phyloP scores from a whole-genome alignment of 495 filamentous ascomycete genomes.

The Xanthoparmelia taractica region DNA sequence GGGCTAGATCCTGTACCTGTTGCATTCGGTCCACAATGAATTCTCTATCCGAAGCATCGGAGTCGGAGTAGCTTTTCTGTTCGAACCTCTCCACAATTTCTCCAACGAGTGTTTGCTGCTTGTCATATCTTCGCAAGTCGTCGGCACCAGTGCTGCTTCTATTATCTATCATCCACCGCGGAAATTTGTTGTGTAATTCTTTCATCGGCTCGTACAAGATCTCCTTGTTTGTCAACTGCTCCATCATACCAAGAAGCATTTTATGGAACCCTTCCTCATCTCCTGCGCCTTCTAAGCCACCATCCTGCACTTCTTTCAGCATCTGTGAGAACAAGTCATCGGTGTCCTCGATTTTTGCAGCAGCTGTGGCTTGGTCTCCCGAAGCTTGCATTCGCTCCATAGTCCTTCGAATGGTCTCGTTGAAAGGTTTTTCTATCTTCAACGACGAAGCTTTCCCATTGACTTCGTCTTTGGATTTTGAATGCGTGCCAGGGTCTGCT shows the following conservation, averaged over 20 bases:
- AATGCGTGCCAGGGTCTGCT: constrained; percentile 26
- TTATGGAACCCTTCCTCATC: constrained; percentile 83
- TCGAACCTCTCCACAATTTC: constrained; percentile 91
- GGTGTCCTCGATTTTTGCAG: constrained; percentile 55
- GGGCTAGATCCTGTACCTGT: constrained; percentile 51
- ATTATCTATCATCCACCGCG: constrained; percentile 78
- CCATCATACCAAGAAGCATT: constrained; percentile 95
- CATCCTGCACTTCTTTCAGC: constrained; percentile 71
- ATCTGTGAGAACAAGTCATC: constrained; percentile 81
- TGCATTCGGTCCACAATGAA: constrained; percentile 97
- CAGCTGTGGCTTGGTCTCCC: constrained; percentile 70
- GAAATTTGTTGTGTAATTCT: constrained; percentile 86
- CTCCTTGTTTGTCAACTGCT: constrained; percentile 95
- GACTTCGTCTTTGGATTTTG: constrained; percentile 12
- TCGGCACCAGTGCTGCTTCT: constrained; percentile 54
- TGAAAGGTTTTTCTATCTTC: constrained; percentile 55
- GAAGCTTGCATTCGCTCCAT: constrained; percentile 92
- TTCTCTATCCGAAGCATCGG: constrained; percentile 71
- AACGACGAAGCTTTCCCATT: constrained; percentile 15
- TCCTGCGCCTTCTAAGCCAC: constrained; percentile 52
- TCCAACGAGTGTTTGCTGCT: constrained; percentile 71
- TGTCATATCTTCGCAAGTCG: constrained; percentile 70
- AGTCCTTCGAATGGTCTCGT: constrained; percentile 80
- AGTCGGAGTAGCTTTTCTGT: constrained; percentile 65
- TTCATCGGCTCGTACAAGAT: constrained; percentile 99